These are phyloP conservation scores for Podaxis sp. DNA, from an alignment of 768 basidiomycete species.

Conservation along the genomic window DNA sequence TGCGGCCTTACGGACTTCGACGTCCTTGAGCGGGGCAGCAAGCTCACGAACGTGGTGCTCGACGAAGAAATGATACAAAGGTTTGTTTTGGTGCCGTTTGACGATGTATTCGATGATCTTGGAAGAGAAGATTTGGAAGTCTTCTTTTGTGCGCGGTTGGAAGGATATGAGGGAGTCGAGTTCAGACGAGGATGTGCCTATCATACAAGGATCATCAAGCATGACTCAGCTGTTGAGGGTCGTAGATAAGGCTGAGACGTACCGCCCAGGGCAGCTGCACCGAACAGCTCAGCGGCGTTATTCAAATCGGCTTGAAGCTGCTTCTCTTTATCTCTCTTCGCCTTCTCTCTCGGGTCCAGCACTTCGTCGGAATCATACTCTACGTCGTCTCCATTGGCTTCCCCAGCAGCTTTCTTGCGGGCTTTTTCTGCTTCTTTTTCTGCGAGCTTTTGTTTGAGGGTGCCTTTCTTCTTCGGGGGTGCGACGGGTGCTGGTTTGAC, in stretches of 20 bases:
- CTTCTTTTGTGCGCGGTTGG: constrained; percentile 86
- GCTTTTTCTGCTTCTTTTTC: constrained; percentile 86
- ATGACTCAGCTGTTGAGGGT: background rate
- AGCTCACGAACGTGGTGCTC: constrained; percentile 82
- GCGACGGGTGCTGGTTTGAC: constrained; percentile 43
- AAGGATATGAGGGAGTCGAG: constrained; percentile 72
- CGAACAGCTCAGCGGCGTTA: constrained; percentile 81
- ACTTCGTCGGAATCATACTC: constrained; percentile 75
- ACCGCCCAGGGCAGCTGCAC: constrained; percentile 68
- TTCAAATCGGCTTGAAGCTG: constrained; percentile 88
- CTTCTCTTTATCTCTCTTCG: constrained; percentile 70
- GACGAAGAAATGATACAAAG: constrained; percentile 80
- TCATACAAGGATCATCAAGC: background rate
- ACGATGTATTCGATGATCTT: constrained; percentile 74
- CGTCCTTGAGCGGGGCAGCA: constrained; percentile 77
- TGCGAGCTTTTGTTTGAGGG: constrained; percentile 86
- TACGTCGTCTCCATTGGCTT: constrained; percentile 38
- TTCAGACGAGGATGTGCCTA: constrained; percentile 69
- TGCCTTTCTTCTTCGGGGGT: constrained; percentile 90
- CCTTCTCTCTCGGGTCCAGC: constrained; percentile 78
- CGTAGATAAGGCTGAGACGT: constrained; percentile 19
- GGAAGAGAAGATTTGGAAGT: constrained; percentile 75
- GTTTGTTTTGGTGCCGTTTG: constrained; percentile 78
- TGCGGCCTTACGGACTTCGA: constrained; percentile 89
- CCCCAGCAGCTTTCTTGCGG: constrained; percentile 40